Evolutionary conservation across 2,329 filamentous ascomycete genomes (phyloP).

Genomic region (Colletotrichum phormii): DNA sequence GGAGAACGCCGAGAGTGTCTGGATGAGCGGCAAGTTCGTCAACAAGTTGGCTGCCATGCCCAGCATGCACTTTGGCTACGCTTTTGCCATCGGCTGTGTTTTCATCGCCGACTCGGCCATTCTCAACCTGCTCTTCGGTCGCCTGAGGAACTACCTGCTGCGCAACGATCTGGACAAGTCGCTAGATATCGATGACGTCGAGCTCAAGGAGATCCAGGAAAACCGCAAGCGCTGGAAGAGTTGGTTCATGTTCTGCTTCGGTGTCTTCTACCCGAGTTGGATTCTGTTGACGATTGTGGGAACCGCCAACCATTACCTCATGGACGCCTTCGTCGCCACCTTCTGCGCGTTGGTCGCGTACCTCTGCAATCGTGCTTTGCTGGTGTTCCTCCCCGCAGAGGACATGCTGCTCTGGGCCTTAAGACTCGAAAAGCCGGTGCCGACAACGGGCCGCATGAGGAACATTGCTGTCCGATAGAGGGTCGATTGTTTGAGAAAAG

Average conservation of each 20-base stretch:
- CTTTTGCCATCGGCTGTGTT: conserved; percentile 65
- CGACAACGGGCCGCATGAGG: conserved; percentile 54
- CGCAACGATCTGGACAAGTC: conserved; percentile 34
- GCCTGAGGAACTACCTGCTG: conserved; percentile 39
- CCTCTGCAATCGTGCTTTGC: conserved; percentile 60
- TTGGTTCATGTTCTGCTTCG: conserved; percentile 49
- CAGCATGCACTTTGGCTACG: conserved; percentile 67
- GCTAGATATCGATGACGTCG: conserved; percentile 35
- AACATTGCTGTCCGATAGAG: conserved; percentile 32
- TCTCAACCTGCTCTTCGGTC: conserved; percentile 49
- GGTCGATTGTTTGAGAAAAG: not conserved
- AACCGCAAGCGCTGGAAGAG: conserved; percentile 44
- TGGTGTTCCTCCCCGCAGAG: conserved; percentile 72
- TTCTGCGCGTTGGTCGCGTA: conserved; percentile 71
- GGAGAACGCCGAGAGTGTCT: conserved; percentile 66
- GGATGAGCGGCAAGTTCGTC: conserved; percentile 71
- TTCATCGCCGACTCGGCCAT: conserved; percentile 64
- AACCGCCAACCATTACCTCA: conserved; percentile 72
- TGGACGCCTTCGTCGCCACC: conserved; percentile 74
- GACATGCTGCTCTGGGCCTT: conserved; percentile 73
- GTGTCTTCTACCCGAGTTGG: conserved; percentile 63
- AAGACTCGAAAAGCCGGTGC: conserved; percentile 72
- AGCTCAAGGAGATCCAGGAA: conserved; percentile 37
- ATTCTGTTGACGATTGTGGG: conserved; percentile 69
- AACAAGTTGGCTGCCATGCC: conserved; percentile 70